Conservation (phyloP, 1,139 yeast genomes). For the Candida sp. region DNA sequence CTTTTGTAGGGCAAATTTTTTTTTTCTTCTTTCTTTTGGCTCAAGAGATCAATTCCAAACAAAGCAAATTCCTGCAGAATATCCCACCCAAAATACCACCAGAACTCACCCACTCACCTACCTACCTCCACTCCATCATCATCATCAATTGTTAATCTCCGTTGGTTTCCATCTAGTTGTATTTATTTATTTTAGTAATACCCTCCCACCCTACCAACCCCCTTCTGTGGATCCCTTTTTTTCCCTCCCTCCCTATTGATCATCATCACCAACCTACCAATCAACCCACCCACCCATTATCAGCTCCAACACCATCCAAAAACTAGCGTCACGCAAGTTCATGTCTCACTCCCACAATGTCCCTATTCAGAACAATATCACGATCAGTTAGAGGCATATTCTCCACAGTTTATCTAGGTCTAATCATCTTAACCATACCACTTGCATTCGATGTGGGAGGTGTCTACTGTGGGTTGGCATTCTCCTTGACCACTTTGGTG, state of each 20-base stretch:
- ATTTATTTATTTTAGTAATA: neutral
- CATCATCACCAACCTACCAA: neutral
- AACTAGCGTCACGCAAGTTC: too few species aligned
- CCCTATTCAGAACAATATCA: constrained; percentile 12
- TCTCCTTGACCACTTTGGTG: constrained; percentile 73
- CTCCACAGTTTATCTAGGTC: constrained; percentile 62
- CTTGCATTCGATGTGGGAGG: constrained; percentile 98
- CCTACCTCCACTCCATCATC: neutral
- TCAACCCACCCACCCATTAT: neutral
- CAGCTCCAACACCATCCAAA: too few species aligned
- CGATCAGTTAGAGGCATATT: constrained; percentile 37
- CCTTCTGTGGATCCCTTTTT: neutral
- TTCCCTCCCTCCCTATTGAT: neutral
- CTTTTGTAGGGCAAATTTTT: neutral
- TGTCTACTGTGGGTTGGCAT: constrained; percentile 84
- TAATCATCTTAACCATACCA: constrained; percentile 85
- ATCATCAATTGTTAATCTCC: neutral
- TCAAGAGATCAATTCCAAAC: neutral
- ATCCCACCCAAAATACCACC: too few species aligned
- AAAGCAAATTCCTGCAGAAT: neutral
- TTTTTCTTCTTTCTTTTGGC: neutral
- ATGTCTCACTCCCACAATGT: neutral
- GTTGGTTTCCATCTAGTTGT: neutral
- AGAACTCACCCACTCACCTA: too few species aligned
- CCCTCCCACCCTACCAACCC: neutral